Conservation (phyloP, 2,329 filamentous ascomycete species). For the Phaeosphaeria sp. region DNA sequence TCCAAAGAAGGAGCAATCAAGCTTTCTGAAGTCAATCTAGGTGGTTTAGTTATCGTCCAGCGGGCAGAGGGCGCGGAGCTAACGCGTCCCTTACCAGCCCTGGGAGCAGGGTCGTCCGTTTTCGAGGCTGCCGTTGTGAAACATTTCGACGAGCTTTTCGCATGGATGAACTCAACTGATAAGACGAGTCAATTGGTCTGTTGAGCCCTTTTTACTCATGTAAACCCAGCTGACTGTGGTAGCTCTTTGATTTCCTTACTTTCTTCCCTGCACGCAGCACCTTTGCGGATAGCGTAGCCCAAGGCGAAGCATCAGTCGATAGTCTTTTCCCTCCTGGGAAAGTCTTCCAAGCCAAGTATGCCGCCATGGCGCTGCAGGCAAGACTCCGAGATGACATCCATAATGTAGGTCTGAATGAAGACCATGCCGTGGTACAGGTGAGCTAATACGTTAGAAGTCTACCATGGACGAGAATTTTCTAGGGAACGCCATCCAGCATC, state of each 20-base stretch:
- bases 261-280: constrained; percentile 38
- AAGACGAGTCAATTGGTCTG: constrained; percentile 37
- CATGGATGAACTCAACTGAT: constrained; percentile 77
- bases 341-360: constrained; percentile 44
- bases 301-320: constrained; percentile 26
- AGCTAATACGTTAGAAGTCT: constrained; percentile 29
- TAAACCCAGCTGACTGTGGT: constrained; percentile 7
- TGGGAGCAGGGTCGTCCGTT: constrained; percentile 47
- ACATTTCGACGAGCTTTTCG: constrained; percentile 85
- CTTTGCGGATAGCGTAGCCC: constrained; percentile 36
- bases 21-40: constrained; percentile 61
- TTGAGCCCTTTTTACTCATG: not conserved
- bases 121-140: constrained; percentile 81
- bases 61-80: constrained; percentile 35
- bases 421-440: not conserved
- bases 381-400: constrained; percentile 41
- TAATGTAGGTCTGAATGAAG: constrained; percentile 24
- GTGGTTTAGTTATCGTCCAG: constrained; percentile 38
- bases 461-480: constrained; percentile 40
- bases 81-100: constrained; percentile 23
- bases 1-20: constrained; percentile 63
- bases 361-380: constrained; percentile 36
- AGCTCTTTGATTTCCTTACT: constrained; percentile 46
- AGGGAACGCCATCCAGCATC: constrained; percentile 36
- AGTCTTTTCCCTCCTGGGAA: constrained; percentile 44